phyloP scores from a whole-genome alignment of 768 basidiomycete genomes.

The Aureoboletus auriporus region DNA sequence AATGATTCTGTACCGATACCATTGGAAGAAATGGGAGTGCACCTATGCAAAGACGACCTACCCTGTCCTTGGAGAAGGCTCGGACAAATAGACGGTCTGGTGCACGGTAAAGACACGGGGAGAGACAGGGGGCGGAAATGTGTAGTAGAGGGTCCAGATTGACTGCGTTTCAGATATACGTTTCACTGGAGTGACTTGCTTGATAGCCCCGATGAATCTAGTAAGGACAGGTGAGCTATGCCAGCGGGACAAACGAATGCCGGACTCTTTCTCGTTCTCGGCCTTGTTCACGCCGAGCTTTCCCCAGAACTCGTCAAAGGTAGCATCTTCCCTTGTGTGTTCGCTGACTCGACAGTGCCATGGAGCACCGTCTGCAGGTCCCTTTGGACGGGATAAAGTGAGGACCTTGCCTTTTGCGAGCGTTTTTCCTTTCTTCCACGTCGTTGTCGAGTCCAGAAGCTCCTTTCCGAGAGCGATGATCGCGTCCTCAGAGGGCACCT shows the following conservation, averaged over 20 bases:
- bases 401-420: constrained; percentile 52
- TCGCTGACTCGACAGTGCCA: constrained; percentile 71
- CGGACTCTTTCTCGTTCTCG: constrained; percentile 65
- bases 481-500: constrained; percentile 56
- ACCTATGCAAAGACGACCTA: constrained; percentile 28
- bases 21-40: background rate
- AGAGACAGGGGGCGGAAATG: constrained; percentile 64
- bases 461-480: constrained; percentile 49
- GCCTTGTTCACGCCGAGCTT: constrained; percentile 65
- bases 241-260: background rate
- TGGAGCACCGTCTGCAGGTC: constrained; percentile 48
- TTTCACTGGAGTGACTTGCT: constrained; percentile 60
- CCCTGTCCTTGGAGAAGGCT: constrained; percentile 54
- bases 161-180: constrained; percentile 57
- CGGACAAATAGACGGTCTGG: constrained; percentile 54
- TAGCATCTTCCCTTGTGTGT: constrained; percentile 60
- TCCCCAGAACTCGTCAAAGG: constrained; percentile 72
- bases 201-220: constrained; percentile 65
- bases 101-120: constrained; percentile 75
- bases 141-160: constrained; percentile 74
- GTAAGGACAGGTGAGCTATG: background rate
- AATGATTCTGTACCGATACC: constrained; percentile 22
- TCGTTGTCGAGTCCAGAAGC: constrained; percentile 51
- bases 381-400: constrained; percentile 51
- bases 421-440: constrained; percentile 70